Percentiles rank a stretch among this genome's conserved stretches.
Conservation (phyloP, 1,284 basidiomycete genomes). For the Trichosporon asahii region DNA sequence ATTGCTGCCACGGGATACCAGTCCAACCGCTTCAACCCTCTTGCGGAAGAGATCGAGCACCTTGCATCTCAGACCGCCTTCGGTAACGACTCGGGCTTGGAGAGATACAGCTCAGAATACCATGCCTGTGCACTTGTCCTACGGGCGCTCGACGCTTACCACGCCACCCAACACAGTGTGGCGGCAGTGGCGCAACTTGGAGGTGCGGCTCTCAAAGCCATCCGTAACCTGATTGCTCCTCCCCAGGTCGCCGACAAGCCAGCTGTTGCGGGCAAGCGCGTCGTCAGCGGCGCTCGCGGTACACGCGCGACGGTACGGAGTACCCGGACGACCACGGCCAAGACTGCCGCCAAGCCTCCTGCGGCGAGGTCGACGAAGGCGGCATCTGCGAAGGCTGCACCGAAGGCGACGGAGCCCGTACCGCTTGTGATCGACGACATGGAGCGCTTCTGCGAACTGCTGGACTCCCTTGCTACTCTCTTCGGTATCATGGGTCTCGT, state of each 20-base stretch:
- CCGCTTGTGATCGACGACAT: conserved; percentile 55
- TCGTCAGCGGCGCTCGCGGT: not conserved
- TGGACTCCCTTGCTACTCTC: conserved; percentile 61
- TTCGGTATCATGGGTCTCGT: conserved; percentile 62
- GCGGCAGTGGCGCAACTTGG: conserved; percentile 22
- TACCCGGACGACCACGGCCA: not conserved
- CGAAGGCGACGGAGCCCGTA: not conserved
- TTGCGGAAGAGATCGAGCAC: conserved; percentile 4
- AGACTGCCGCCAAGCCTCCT: not conserved
- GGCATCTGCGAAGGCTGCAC: not conserved
- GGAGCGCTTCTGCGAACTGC: conserved; percentile 54
- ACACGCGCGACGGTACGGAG: not conserved
- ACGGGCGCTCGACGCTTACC: conserved; percentile 33
- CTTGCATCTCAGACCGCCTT: conserved; percentile 12
- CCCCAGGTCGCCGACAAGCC: conserved; percentile 1
- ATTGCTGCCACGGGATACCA: conserved; percentile 27
- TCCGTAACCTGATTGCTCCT: conserved; percentile 33
- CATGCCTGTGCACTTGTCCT: conserved; percentile 27
- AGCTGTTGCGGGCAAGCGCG: conserved; percentile 4
- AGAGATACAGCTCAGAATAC: conserved; percentile 29
- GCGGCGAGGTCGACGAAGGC: not conserved
- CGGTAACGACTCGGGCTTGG: conserved; percentile 25
- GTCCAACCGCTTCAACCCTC: conserved; percentile 25
- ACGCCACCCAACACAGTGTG: conserved; percentile 14
- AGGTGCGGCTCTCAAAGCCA: conserved; percentile 25